Evolutionary conservation across 495 filamentous ascomycete species (phyloP).

Genomic region (Schizothecium vesticola): DNA sequence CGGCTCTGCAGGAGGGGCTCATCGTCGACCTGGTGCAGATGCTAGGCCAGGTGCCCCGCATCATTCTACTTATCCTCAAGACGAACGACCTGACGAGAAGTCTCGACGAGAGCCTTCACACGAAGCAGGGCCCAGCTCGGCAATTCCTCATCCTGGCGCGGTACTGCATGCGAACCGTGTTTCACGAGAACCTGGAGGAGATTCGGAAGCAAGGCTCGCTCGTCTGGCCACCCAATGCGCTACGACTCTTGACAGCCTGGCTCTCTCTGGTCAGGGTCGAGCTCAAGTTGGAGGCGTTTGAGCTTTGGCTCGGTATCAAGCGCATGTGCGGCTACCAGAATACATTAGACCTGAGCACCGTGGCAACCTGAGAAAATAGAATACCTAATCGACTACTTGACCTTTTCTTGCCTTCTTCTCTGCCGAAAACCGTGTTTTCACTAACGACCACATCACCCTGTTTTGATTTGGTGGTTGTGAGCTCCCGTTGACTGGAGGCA

Average conservation of each 20-base stretch:
- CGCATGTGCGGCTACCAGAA: conserved; percentile 35
- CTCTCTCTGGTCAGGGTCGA: conserved; percentile 46
- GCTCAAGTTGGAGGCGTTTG: conserved; percentile 51
- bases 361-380: not conserved
- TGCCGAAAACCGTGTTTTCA: not conserved
- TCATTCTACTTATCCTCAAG: conserved; percentile 94
- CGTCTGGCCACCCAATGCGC: conserved; percentile 45
- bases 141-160: conserved; percentile 90
- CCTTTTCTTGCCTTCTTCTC: not conserved
- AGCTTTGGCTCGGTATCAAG: conserved; percentile 53
- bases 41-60: conserved; percentile 79
- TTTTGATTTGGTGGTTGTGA: not conserved
- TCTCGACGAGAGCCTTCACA: conserved; percentile 90
- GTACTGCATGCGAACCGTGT: conserved; percentile 86
- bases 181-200: conserved; percentile 75
- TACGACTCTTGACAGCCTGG: conserved; percentile 46
- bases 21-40: conserved; percentile 82
- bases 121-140: conserved; percentile 77
- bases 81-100: conserved; percentile 96
- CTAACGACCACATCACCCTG: not conserved
- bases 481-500: not conserved
- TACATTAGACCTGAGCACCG: not conserved
- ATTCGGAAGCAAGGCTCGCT: conserved; percentile 46
- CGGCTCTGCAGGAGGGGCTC: conserved; percentile 80
- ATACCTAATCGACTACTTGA: not conserved